Evolutionary conservation across 371 early-diverging fungal species (phyloP), one percentile per base, ranked within the genome.

Genomic region (Apophysomyces sp.): DNA sequence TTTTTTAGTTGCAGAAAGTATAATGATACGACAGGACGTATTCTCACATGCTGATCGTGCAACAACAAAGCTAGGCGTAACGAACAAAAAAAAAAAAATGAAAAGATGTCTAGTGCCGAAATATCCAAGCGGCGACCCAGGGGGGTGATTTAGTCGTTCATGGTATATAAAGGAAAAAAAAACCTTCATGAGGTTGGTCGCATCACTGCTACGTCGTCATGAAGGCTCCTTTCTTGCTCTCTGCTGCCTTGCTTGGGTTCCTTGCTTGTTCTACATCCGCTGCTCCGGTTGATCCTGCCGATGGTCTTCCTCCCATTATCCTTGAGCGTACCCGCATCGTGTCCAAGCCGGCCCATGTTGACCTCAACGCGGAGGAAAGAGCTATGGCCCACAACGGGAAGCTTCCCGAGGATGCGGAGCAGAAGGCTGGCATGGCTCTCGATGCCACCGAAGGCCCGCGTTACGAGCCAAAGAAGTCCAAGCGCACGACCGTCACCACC

Each of bases 21-120:
- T 13, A n/a, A 5, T 6, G n/a, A 8, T 3, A 44, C 21, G 49
- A 44, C 21, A 37, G 37, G 21, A 7, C 18, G 21, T 44, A 6
- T 44, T 44, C 49, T 44, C 49, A 44, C 49, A 44, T 44, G 49
- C 21, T 11, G 49, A 44, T 44, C 49, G 49, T 44, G 21, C 49
- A 44, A 44, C 49, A 21, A 21, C n/a, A n/a, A n/a, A n/a, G n/a
- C n/a, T n/a, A n/a, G 24, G 2, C 0, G 49, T 21, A 44, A 21
- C 9, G 24, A 21, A 9, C 2, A 21, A 44, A 44, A 44, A 21
- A 4, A 16, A 16, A 21, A 44, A 4, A 21, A 21, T 8, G 9
- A 21, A 44, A 21, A 21, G 21, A 16, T 8, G 21, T 7, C 24
- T 44, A 8, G 21, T 21, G 49, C 27, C 24, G 24, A 44, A 44